phyloP scores from a whole-genome alignment of 1,284 basidiomycete genomes.

The Ustilago cynodontis region DNA sequence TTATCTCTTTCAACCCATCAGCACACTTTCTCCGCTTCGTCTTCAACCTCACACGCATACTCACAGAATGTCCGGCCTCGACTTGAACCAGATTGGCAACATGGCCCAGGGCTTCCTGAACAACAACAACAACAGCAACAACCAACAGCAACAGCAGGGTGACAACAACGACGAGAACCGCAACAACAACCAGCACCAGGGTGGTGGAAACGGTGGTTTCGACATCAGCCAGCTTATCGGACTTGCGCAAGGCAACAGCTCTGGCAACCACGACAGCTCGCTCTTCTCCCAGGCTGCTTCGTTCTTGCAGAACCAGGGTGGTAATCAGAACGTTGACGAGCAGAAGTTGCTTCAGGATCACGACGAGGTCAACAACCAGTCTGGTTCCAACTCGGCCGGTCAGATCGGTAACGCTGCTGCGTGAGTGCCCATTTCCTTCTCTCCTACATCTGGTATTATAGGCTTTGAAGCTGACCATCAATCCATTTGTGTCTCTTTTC shows the following conservation, averaged over 20 bases:
- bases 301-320: constrained; percentile 55
- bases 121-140: constrained; percentile 36
- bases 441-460: not conserved
- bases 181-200: constrained; percentile 31
- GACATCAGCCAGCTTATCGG: constrained; percentile 49
- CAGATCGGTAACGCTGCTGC: constrained; percentile 65
- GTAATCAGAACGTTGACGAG: constrained; percentile 57
- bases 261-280: constrained; percentile 48
- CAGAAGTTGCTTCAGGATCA: constrained; percentile 56
- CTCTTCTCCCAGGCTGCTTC: constrained; percentile 53
- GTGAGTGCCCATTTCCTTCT: constrained; percentile 24
- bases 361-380: constrained; percentile 56
- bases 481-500: not conserved
- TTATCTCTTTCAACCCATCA: not conserved
- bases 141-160: constrained; percentile 15
- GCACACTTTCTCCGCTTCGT: not conserved
- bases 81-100: constrained; percentile 45
- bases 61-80: constrained; percentile 47
- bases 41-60: not conserved
- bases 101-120: constrained; percentile 49
- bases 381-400: constrained; percentile 43
- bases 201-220: constrained; percentile 40
- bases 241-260: constrained; percentile 56
- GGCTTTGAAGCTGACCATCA: not conserved
- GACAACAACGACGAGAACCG: constrained; percentile 18